phyloP scores from a whole-genome alignment of 139 green algal genomes.

The Tetradesmus lagerheimii region DNA sequence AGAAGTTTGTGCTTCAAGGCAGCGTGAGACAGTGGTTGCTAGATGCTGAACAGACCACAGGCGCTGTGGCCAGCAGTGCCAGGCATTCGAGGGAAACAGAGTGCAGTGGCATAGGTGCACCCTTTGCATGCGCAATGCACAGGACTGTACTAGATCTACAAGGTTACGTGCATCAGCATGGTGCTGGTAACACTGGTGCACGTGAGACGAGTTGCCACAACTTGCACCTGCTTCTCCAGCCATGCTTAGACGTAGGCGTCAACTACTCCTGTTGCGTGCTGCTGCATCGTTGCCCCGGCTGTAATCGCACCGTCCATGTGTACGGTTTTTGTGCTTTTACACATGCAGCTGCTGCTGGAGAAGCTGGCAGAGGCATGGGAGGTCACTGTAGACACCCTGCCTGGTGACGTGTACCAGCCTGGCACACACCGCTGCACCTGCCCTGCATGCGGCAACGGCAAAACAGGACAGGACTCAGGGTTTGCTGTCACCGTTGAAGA shows the following conservation, averaged over 20 bases:
- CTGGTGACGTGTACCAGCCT: not conserved
- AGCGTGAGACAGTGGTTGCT: too few relatives aligned
- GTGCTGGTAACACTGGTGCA: not conserved
- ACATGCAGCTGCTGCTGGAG: slow-evolving; percentile 6
- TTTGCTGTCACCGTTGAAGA: slow-evolving; percentile 33
- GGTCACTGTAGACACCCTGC: not conserved
- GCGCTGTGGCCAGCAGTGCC: not conserved
- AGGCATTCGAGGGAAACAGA: not conserved
- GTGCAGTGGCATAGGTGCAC: not conserved
- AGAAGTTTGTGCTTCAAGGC: too few relatives aligned
- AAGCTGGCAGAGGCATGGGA: slow-evolving; percentile 19
- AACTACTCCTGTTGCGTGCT: not conserved
- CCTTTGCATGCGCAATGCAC: not conserved
- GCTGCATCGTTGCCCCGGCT: not conserved
- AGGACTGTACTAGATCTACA: not conserved
- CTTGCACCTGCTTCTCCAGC: not conserved
- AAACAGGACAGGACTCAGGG: not conserved
- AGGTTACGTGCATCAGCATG: not conserved
- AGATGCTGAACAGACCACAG: too few relatives aligned
- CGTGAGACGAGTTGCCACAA: not conserved
- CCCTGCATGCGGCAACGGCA: slow-evolving; percentile 39
- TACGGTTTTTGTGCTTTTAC: not conserved
- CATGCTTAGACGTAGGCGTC: not conserved
- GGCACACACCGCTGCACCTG: slow-evolving; percentile 14
- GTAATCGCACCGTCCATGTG: not conserved